phyloP scores from a whole-genome alignment of 202 grass and related monocot species.

The Setaria italica region DNA sequence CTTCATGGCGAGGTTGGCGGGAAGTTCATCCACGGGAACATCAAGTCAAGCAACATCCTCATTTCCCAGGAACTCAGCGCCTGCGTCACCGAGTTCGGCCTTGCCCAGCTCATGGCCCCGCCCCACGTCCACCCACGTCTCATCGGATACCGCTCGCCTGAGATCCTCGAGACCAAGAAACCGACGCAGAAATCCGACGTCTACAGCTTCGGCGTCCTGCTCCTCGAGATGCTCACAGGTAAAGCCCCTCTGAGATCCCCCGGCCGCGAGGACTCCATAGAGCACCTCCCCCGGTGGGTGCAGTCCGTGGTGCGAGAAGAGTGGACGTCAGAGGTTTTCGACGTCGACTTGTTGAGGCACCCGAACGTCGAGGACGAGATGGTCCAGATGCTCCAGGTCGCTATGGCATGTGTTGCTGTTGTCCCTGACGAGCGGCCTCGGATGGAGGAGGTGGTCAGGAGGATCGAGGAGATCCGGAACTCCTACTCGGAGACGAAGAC shows the following conservation, averaged over 20 bases:
- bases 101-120: constrained; percentile 70
- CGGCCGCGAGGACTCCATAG: constrained; percentile 53
- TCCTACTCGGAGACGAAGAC: constrained; percentile 58
- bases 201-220: constrained; percentile 91
- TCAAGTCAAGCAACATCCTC: constrained; percentile 86
- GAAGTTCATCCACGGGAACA: constrained; percentile 89
- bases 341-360: constrained; percentile 66
- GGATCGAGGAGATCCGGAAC: constrained; percentile 71
- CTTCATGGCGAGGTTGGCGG: constrained; percentile 69
- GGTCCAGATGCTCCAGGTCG: constrained; percentile 90
- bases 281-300: constrained; percentile 84
- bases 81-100: constrained; percentile 70
- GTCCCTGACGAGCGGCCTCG: constrained; percentile 71
- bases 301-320: constrained; percentile 92
- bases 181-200: constrained; percentile 88
- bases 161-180: constrained; percentile 70
- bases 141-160: constrained; percentile 81
- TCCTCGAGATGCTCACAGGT: constrained; percentile 92
- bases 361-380: constrained; percentile 84
- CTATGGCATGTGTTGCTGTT: constrained; percentile 69
- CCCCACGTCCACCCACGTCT: constrained; percentile 57
- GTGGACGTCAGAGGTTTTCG: constrained; percentile 96
- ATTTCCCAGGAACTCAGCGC: constrained; percentile 62
- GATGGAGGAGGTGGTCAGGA: constrained; percentile 82
- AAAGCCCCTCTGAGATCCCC: constrained; percentile 81